Evolutionary conservation across 176 grass and related monocot genomes (phyloP).

Genomic region (Paspalum notatum): DNA sequence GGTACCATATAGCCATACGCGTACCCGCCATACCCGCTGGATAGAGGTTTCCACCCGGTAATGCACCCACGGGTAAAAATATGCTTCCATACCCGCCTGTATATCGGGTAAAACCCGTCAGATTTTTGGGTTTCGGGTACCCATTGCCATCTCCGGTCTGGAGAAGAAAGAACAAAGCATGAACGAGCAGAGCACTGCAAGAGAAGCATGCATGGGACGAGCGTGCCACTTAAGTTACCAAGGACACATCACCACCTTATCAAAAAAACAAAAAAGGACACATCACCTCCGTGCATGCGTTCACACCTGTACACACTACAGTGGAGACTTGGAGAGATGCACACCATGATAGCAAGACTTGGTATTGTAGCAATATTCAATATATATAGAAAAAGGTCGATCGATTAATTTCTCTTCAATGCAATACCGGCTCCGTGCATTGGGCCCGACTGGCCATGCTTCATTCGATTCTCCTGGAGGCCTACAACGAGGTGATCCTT

Average conservation of each 20-base stretch:
- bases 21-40: no score
- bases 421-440: neutral
- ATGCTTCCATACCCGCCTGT: no score
- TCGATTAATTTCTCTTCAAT: conserved; percentile 35
- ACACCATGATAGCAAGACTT: no score
- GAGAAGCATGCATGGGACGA: conserved; percentile 38
- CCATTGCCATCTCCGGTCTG: no score
- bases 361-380: neutral
- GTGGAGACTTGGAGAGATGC: neutral
- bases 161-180: conserved; percentile 17
- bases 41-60: no score
- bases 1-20: no score
- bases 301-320: conserved; percentile 35
- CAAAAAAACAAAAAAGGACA: no score
- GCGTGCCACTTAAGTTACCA: conserved; percentile 31
- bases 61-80: no score
- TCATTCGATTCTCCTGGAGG: neutral
- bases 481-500: conserved; percentile 3
- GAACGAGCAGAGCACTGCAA: neutral
- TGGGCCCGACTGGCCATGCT: conserved; percentile 12
- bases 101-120: no score
- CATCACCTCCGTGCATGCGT: conserved; percentile 28
- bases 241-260: conserved; percentile 40
- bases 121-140: no score
- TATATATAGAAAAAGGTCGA: neutral